These are phyloP conservation scores for Mycena galericulata DNA, from an alignment of 768 basidiomycete genomes.

Conservation along the genomic window DNA sequence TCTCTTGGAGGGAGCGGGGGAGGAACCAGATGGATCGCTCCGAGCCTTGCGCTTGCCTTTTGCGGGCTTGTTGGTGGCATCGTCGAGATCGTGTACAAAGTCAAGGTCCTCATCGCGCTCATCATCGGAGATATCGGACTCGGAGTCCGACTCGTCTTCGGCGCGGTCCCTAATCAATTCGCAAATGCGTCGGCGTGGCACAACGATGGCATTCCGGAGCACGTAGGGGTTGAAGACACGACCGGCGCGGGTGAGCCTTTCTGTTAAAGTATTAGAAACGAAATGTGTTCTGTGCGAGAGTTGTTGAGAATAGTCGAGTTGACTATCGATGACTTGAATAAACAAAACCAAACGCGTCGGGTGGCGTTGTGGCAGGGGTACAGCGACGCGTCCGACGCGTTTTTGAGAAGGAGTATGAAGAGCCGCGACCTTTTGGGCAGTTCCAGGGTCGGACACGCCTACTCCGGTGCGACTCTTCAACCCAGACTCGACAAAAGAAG, in stretches of 20 bases:
- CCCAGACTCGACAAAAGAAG: background rate
- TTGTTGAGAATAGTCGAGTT: background rate
- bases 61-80: too few relatives aligned
- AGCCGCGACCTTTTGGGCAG: background rate
- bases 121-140: background rate
- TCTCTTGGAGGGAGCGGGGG: background rate
- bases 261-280: background rate
- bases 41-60: too few relatives aligned
- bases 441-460: conserved; percentile 13
- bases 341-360: background rate
- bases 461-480: background rate
- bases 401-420: background rate
- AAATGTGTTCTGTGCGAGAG: background rate
- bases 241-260: background rate
- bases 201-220: background rate
- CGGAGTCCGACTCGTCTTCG: background rate
- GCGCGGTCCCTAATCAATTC: background rate
- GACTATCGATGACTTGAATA: background rate
- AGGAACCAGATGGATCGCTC: background rate
- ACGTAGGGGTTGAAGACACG: background rate
- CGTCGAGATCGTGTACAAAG: too few relatives aligned
- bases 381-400: background rate
- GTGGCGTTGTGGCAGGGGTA: background rate
- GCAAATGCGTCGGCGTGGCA: background rate
- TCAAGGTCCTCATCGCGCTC: too few relatives aligned